Base-by-base conservation (phyloP, 768 basidiomycete genomes). In the Tricholomella constricta region DNA sequence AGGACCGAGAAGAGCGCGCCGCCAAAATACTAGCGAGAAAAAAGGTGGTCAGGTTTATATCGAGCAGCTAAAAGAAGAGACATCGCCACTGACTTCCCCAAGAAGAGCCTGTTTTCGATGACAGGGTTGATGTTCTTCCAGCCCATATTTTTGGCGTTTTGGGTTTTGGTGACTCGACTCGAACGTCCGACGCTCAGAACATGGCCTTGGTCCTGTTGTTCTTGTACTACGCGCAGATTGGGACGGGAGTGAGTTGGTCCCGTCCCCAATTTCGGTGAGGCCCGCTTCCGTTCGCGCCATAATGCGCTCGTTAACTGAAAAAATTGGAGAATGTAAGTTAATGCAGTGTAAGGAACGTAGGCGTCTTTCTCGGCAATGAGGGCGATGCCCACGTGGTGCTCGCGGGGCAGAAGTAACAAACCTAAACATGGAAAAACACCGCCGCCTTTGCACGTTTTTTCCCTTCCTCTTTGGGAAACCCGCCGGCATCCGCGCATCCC, bases 71-170 rank as follows among this genome's bases (percentile, higher is more conserved):
- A 53, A 57, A 61, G 52, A 43, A 47, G 51, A 41, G 36, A 46
- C 57, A 55, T 59, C 60, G 62, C 56, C 56, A 83, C 86, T 69
- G 57, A 88, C 87, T 87, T 89, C 75, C 87, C 87, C 66, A 89
- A 74, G 72, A 80, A 88, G 69, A 89, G 76, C 68, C 72, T 79
- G 68, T 77, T 77, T 45, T 81, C 78, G 65, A 88, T 82, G 70
- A 89, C 73, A 40, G 83, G 71, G 67, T 85, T 79, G 71, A 88
- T 77, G 73, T 86, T 85, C 68, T 75, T 85, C 84, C 84, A 86
- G 66, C 66, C 66, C 79, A 81, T 81, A 55, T 44, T 25, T 71
- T 70, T 54, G 57, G 52, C 32, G 47, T 49, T 60, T 58, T 55
- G 54, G 32, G 45, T 56, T 55, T 48, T 53, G 51, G 48, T 54